Base-by-base conservation (phyloP, 768 basidiomycete species). In the Hygrophorus russula region DNA sequence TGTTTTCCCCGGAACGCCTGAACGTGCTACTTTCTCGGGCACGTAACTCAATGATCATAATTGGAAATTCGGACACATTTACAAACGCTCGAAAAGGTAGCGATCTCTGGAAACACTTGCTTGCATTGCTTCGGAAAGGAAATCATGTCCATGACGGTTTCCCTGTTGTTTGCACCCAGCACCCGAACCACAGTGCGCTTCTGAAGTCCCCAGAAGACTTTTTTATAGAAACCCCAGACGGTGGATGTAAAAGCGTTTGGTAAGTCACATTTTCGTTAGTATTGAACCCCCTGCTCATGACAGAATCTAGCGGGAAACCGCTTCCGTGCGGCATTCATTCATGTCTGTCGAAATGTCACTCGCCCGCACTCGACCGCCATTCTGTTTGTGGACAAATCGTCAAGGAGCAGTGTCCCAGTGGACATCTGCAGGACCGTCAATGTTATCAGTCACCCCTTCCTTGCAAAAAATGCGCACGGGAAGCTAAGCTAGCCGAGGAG, bases 1-100 rank as follows among this genome's bases (percentile, higher is more conserved):
- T 85, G 80, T 71, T 59, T 28, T 68, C 81, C 2, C 73, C 78
- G 0, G 79, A 84, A 56, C 73, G 82, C 15, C 61, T 84, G 17
- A 85, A 82, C 42, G 82, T 85, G 5, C 62, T 85, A 0, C 62
- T 85, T 12, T 84, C 82, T 3, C 73, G 82, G 11, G 78, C 82
- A 11, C 71, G 82, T 0, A 61, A 82, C 51, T 76, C 69, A 0
- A 59, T 82, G 12, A 76, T 84, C 42, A 66, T 85, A 56, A 67
- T 85, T 10, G 82, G 82, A 0, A 82, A 83, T 46, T 59, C 70
- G 0, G 48, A 66, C 5, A 84, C 82, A 0, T 84, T 82, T 59
- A 54, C 57, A 38, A 57, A 64, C 1, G 63, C 80, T 5, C 66
- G 66, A 10, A 70, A 72, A 35, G 80, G 74, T 1, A 59, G 59